Evolutionary conservation across 2,329 filamentous ascomycete species (phyloP).

Genomic region (Xylariaceae sp.): DNA sequence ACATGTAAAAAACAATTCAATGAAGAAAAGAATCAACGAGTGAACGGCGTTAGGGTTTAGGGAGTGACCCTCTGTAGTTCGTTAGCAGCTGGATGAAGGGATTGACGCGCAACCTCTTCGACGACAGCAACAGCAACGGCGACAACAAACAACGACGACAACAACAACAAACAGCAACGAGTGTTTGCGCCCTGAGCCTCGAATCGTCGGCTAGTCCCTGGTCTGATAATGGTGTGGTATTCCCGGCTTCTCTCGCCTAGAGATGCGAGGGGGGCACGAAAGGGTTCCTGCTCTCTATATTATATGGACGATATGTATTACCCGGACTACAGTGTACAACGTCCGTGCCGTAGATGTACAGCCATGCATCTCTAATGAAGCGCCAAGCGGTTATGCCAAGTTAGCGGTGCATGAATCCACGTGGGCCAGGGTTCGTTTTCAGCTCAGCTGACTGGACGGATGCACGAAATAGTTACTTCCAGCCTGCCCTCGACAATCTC

Average conservation of each 20-base stretch:
- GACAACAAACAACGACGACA: not conserved
- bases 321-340: not conserved
- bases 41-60: not conserved
- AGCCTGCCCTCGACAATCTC: not conserved
- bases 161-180: not conserved
- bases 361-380: not conserved
- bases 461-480: not conserved
- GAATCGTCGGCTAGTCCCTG: conserved; percentile 3
- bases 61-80: not conserved
- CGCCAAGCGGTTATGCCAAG: not conserved
- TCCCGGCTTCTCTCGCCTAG: not conserved
- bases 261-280: not conserved
- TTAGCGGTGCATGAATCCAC: not conserved
- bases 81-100: conserved; percentile 2
- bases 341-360: not conserved
- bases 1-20: not conserved
- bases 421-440: not conserved
- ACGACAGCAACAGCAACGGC: not conserved
- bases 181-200: not conserved
- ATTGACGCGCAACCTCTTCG: not conserved
- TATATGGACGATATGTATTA: not conserved
- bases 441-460: not conserved
- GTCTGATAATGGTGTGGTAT: conserved; percentile 4
- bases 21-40: not conserved
- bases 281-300: not conserved